Evolutionary conservation across 306 rosid species (phyloP).

Genomic region (Datisca glomerata): DNA sequence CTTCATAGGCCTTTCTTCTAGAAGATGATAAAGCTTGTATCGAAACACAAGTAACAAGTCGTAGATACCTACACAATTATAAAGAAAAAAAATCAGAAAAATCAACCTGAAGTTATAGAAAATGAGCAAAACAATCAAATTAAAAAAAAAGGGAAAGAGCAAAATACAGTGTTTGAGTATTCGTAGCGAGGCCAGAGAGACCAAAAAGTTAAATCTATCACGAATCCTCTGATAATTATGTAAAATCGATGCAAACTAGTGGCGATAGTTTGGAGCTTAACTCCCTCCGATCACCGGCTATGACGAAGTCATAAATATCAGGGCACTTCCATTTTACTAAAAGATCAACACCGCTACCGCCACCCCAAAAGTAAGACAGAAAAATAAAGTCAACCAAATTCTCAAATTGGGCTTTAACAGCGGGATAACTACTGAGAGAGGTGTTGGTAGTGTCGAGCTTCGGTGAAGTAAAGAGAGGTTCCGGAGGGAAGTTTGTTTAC

Average conservation of each 20-base stretch:
- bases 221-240: conserved; percentile 24
- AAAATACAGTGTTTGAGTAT: conserved; percentile 75
- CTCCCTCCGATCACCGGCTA: conserved; percentile 98
- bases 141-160: neutral
- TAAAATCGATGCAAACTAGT: conserved; percentile 82
- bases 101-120: neutral
- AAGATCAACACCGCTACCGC: conserved; percentile 30
- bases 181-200: conserved; percentile 89
- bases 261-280: conserved; percentile 90
- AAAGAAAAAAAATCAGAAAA: conserved; percentile 1
- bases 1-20: conserved; percentile 86
- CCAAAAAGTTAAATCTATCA: conserved; percentile 63
- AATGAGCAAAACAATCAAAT: neutral
- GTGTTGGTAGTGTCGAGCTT: too few relatives aligned
- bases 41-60: conserved; percentile 72
- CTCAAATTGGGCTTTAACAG: too few relatives aligned
- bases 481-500: neutral
- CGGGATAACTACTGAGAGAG: too few relatives aligned
- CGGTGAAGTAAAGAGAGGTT: neutral
- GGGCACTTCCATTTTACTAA: conserved; percentile 92
- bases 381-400: conserved; percentile 3
- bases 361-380: conserved; percentile 8
- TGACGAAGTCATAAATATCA: conserved; percentile 86
- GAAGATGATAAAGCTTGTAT: conserved; percentile 79
- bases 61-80: conserved; percentile 37